Base-by-base conservation (phyloP, 2,329 filamentous ascomycete species). In the Cytospora mali region DNA sequence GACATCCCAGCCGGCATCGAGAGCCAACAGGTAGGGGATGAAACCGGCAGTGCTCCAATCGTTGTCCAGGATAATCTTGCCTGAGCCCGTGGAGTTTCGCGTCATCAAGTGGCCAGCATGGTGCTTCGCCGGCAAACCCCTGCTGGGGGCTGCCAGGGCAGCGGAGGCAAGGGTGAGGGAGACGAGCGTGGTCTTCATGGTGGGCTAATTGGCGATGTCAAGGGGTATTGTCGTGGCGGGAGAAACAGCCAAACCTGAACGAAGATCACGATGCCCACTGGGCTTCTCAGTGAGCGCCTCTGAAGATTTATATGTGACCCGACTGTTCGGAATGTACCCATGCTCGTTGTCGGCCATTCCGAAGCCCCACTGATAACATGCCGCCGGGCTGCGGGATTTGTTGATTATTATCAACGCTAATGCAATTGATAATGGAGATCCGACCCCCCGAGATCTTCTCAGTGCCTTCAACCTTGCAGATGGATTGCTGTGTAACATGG, bases 31-130 rank as follows among this genome's bases (percentile, higher is more conserved):
- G 65, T 75, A 79, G 0, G 78, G 75, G 18, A 80, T 75, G 68
- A 79, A 80, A 6, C 73, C 75, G 1, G 72, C 71, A 1, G 76
- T 69, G 46, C 71, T 71, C 77, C 77, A 81, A 69, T 82, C 79
- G 65, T 81, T 81, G 68, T 82, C 77, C 55, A 81, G 67, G 64
- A 81, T 67, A 16, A 67, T 56, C 53, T 66, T 64, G 14, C 61
- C 39, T 11, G 53, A 31, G 10, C 56, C 52, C n/a, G 64, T 63
- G 9, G 61, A 35, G 21, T 62, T 62, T 5, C 33, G 35, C 18
- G 57, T 31, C 11, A 21, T 35, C 35, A 63, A 14, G 16, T 21
- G 18, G 21, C 56, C 28, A 14, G 27, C 7, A 31, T 42, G 49
- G 21, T 52, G 14, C 6, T 31, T 21, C 13, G 25, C 25, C n/a